Percentiles rank a stretch among this genome's conserved stretches.
These are phyloP conservation scores for Tolypocladium sp. DNA, from an alignment of 2,329 filamentous ascomycete genomes.

Conservation along the genomic window DNA sequence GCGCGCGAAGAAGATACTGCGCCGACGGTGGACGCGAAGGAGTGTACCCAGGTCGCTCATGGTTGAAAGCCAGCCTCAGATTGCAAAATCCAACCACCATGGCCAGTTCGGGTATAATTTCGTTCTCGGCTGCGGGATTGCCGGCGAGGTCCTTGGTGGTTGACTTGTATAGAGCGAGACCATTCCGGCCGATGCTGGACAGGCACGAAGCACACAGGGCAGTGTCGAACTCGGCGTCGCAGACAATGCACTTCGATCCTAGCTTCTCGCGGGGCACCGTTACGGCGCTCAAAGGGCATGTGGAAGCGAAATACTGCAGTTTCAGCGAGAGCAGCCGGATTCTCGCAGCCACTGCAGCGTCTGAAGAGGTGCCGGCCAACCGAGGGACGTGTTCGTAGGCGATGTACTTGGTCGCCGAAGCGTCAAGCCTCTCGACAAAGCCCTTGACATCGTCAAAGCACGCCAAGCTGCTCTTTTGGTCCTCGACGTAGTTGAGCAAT, in stretches of 20 bases:
- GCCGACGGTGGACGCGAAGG: slow-evolving; percentile 9
- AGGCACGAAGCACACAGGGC: slow-evolving; percentile 14
- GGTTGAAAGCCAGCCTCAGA: slow-evolving; percentile 18
- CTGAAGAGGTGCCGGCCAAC: slow-evolving; percentile 17
- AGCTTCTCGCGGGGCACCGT: slow-evolving; percentile 10
- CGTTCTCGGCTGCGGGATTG: slow-evolving; percentile 2
- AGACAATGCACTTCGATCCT: slow-evolving; percentile 13
- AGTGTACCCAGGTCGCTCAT: not conserved
- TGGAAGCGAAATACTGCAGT: slow-evolving; percentile 34
- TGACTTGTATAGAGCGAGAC: slow-evolving; percentile 10
- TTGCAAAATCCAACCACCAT: slow-evolving; percentile 25
- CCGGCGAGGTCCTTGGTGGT: slow-evolving; percentile 2
- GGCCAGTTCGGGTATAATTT: slow-evolving; percentile 22
- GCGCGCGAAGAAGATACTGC: slow-evolving; percentile 35
- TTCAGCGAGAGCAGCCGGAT: slow-evolving; percentile 28
- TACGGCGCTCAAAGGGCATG: slow-evolving; percentile 20
- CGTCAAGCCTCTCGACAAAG: slow-evolving; percentile 32
- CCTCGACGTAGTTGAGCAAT: slow-evolving; percentile 25
- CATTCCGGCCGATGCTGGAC: slow-evolving; percentile 9
- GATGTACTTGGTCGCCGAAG: slow-evolving; percentile 29
- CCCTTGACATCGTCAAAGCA: slow-evolving; percentile 39
- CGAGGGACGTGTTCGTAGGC: slow-evolving; percentile 24
- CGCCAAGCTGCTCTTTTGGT: slow-evolving; percentile 24
- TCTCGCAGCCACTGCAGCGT: slow-evolving; percentile 13
- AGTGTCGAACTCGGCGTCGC: slow-evolving; percentile 10